Percentiles rank a stretch among this genome's conserved stretches.
Evolutionary conservation across 257 asterid genomes (phyloP).

Genomic region (Ballota nigra): DNA sequence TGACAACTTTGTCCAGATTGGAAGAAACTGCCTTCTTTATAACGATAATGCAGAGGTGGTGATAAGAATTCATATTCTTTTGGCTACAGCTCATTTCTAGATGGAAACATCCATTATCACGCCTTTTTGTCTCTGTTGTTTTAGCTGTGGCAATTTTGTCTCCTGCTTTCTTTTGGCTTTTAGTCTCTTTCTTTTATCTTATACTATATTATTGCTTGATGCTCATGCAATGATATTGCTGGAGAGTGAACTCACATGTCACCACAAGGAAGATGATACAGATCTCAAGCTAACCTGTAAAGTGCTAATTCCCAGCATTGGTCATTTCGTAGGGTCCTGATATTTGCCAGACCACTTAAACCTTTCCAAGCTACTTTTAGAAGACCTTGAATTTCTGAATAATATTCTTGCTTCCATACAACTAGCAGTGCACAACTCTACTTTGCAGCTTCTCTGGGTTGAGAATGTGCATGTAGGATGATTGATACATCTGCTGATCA

Average conservation of each 20-base stretch:
- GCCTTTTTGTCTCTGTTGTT: constrained; percentile 4
- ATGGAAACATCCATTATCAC: not conserved
- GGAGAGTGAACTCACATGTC: constrained; percentile 59
- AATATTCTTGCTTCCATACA: not conserved
- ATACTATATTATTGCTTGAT: constrained; percentile 23
- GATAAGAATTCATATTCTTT: not conserved
- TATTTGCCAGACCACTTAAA: constrained; percentile 17
- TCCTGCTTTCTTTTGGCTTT: not conserved
- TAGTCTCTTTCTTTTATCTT: not conserved
- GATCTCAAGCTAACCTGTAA: constrained; percentile 43
- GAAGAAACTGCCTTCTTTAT: not conserved
- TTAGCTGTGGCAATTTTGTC: not conserved
- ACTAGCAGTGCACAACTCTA: not conserved
- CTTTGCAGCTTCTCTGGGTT: too few relatives aligned
- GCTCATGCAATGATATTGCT: constrained; percentile 92
- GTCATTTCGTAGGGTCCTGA: constrained; percentile 52
- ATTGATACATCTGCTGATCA: too few relatives aligned
- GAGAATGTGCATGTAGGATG: too few relatives aligned
- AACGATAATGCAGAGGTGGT: not conserved
- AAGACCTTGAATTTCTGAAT: constrained; percentile 11
- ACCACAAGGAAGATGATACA: constrained; percentile 43
- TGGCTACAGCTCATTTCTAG: not conserved
- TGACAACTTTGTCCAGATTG: not conserved
- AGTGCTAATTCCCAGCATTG: constrained; percentile 85
- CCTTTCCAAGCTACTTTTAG: constrained; percentile 31